Conservation (phyloP, 192 early-diverging fungal genomes). For the Backusella morwellensis region DNA sequence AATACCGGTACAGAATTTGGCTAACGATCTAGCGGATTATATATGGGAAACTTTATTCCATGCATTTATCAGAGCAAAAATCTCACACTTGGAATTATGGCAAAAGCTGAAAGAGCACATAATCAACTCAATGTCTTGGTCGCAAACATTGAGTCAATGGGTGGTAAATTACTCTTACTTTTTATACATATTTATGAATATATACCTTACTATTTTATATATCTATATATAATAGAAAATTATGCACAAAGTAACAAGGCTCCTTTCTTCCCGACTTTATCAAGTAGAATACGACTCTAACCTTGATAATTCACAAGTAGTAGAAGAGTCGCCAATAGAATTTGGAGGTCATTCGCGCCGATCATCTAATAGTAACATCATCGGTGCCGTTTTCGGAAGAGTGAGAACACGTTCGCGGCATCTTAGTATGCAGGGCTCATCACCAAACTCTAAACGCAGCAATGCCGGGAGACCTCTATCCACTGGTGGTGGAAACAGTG, state of each 20-base stretch:
- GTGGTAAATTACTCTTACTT: constrained; percentile 44
- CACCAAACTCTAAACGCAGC: constrained; percentile 12
- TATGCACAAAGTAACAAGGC: constrained; percentile 58
- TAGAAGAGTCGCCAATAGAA: background rate
- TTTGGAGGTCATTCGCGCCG: background rate
- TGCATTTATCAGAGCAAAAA: constrained; percentile 63
- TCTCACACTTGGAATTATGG: constrained; percentile 54
- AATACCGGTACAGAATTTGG: constrained; percentile 34
- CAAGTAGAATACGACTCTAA: constrained; percentile 59
- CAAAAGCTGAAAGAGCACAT: constrained; percentile 46
- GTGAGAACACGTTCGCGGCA: constrained; percentile 30
- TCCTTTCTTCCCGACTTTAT: constrained; percentile 57
- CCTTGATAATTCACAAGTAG: constrained; percentile 20
- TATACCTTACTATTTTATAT: background rate
- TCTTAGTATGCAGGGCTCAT: constrained; percentile 35
- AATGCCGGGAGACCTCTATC: constrained; percentile 22
- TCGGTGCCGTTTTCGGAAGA: background rate
- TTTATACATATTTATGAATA: background rate
- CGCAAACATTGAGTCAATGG: constrained; percentile 66
- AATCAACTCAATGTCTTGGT: constrained; percentile 46
- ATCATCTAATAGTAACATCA: background rate
- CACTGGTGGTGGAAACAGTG: background rate
- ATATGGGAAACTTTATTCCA: constrained; percentile 71
- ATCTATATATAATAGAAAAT: constrained; percentile 50
- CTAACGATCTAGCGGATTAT: constrained; percentile 63